phyloP scores from a whole-genome alignment of 768 basidiomycete genomes.

The Steccherinum ochraceum region DNA sequence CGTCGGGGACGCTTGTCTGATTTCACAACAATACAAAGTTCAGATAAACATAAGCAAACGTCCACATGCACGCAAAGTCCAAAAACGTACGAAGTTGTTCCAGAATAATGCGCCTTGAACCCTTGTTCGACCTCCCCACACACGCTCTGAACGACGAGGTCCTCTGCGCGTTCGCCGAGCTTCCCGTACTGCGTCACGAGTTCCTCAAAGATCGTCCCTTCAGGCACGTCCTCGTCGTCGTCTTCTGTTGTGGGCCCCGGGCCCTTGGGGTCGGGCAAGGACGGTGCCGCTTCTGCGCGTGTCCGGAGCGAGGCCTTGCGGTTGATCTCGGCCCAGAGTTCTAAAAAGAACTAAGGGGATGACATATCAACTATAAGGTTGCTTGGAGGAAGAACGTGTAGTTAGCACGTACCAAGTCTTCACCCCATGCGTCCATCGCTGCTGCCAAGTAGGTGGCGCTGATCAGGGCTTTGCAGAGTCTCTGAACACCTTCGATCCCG shows the following conservation, averaged over 20 bases:
- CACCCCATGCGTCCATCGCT: slow-evolving; percentile 78
- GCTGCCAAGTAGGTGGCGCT: slow-evolving; percentile 70
- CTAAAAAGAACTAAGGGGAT: slow-evolving; percentile 50
- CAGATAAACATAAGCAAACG: not conserved
- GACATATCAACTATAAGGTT: too few relatives aligned
- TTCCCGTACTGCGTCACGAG: slow-evolving; percentile 58
- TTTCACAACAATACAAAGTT: not conserved
- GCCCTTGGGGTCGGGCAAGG: slow-evolving; percentile 42
- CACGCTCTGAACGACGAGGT: slow-evolving; percentile 80
- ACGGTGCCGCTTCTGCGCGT: slow-evolving; percentile 40
- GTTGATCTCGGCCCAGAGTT: slow-evolving; percentile 80
- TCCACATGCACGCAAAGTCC: slow-evolving; percentile 12
- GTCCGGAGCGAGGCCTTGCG: slow-evolving; percentile 50
- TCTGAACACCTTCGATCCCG: slow-evolving; percentile 77
- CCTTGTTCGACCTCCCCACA: slow-evolving; percentile 75
- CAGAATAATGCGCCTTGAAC: slow-evolving; percentile 65
- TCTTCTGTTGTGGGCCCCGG: not conserved
- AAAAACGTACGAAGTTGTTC: slow-evolving; percentile 33
- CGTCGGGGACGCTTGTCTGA: slow-evolving; percentile 20
- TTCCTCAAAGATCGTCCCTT: slow-evolving; percentile 76
- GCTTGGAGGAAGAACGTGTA: slow-evolving; percentile 1
- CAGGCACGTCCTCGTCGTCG: slow-evolving; percentile 29
- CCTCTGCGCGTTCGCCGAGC: slow-evolving; percentile 68
- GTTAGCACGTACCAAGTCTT: slow-evolving; percentile 65
- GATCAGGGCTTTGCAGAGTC: slow-evolving; percentile 80